These are phyloP conservation scores for Fistulina hepatica DNA, from an alignment of 1,284 basidiomycete species.

Conservation along the genomic window DNA sequence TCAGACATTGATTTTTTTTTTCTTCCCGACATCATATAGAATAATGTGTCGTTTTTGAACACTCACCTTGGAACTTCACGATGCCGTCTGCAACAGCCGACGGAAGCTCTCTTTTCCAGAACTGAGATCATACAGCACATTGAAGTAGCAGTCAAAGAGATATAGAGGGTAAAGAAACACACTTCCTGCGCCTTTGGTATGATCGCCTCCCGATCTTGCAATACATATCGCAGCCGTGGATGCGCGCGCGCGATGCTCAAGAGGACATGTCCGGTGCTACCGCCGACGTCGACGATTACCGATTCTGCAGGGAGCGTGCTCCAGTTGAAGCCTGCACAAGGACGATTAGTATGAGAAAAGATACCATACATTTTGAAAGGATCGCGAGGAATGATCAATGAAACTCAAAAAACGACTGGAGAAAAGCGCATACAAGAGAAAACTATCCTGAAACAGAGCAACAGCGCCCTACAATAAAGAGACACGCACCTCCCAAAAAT, in stretches of 20 bases:
- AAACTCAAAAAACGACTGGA: background rate
- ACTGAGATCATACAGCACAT: slow-evolving; percentile 14
- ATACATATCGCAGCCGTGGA: slow-evolving; percentile 12
- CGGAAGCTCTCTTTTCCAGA: slow-evolving; percentile 18
- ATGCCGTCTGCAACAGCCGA: slow-evolving; percentile 15
- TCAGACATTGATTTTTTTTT: too few species aligned
- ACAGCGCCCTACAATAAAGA: background rate
- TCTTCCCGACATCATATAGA: background rate
- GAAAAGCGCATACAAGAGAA: too few species aligned
- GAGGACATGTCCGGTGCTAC: slow-evolving; percentile 16
- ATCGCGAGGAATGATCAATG: background rate
- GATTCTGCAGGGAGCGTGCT: slow-evolving; percentile 10
- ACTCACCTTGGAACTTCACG: slow-evolving; percentile 21
- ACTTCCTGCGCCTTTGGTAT: slow-evolving; percentile 12
- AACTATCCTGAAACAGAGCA: background rate
- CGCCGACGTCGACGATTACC: slow-evolving; percentile 20
- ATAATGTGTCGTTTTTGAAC: background rate
- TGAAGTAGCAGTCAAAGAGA: too few species aligned
- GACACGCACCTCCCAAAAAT: slow-evolving; percentile 4
- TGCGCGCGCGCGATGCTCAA: slow-evolving; percentile 12
- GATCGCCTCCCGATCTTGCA: slow-evolving; percentile 16
- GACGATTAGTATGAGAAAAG: too few species aligned
- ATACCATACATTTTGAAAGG: too few species aligned
- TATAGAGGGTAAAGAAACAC: background rate
- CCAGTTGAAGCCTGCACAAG: slow-evolving; percentile 19